Evolutionary conservation across 495 filamentous ascomycete species (phyloP), one percentile per base, ranked within the genome.

Genomic region (Entonaema liquescens): DNA sequence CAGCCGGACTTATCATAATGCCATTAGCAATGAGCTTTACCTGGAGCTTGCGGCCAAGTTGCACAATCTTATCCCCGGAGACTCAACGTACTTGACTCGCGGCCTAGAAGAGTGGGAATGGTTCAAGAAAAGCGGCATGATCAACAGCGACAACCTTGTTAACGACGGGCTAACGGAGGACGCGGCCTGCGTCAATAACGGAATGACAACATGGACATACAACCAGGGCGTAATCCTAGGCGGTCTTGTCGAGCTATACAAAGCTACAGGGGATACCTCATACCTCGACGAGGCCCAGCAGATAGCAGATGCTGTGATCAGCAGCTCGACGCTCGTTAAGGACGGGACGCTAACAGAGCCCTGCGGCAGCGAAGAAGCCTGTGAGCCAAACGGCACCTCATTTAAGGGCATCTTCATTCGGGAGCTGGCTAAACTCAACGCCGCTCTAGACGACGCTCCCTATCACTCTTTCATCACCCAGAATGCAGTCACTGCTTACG

Each of bases 381-480:
- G 88, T 56, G 88, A 86, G 53, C 81, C 77, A 19, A 84, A 90
- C 68, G 86, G 82, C 6, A 82, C 86, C 1, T 86, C 90, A 64
- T 94, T 94, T 85, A 94, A 94, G 77, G 91, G 91, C 21, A 85
- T 91, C 4, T 92, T 93, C 71, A 83, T 89, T 19, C 84, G 87
- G 5, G 91, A 90, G 67, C 81, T 93, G 1, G 81, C 79, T 25
- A 78, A 81, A 52, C 76, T 93, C 23, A 79, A 90, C 19, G 68
- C 68, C 13, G 84, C 70, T 0, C 74, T 84, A 0, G 81, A 81
- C 3, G 75, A 85, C 12, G 74, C 79, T 26, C 74, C 75, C 11
- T 91, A 86, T 68, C 63, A 70, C n/a, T 61, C 70, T 21, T 89
- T 89, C 2, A 83, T 93, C 44, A 65, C 71, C 26, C 76, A 73